Percentiles rank a stretch among this genome's conserved stretches.
These are phyloP conservation scores for Asterella californica DNA, from an alignment of 225 moss, liverwort and hornwort species.

Conservation along the genomic window DNA sequence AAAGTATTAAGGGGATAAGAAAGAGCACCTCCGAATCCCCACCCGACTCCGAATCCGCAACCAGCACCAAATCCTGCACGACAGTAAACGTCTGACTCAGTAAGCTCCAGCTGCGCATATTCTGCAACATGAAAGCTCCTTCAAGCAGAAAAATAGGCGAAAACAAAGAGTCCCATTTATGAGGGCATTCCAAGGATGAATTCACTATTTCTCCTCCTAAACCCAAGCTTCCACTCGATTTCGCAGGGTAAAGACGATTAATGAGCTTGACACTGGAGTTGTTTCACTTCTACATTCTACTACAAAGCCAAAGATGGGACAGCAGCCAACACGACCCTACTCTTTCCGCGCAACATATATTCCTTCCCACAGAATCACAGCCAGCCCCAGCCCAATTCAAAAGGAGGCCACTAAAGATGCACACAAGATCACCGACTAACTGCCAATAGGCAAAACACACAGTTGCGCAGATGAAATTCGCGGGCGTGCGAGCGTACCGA, in stretches of 20 bases:
- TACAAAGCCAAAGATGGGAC: neutral
- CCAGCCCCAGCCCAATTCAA: neutral
- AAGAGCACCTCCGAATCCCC: constrained; percentile 84
- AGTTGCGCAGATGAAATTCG: neutral
- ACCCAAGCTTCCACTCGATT: neutral
- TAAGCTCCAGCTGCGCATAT: no score
- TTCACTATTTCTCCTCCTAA: neutral
- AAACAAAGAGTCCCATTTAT: no score
- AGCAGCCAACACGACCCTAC: neutral
- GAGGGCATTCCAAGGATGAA: no score
- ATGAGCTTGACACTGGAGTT: neutral
- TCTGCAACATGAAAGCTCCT: no score
- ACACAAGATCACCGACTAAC: neutral
- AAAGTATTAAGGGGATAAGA: neutral
- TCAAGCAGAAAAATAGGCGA: no score
- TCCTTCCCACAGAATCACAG: neutral
- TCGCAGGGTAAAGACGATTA: neutral
- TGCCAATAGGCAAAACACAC: neutral
- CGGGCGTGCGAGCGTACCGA: constrained; percentile 35
- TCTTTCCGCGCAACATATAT: neutral
- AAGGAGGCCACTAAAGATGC: neutral
- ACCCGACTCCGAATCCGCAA: constrained; percentile 92
- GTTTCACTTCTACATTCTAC: neutral
- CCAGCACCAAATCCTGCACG: constrained; percentile 74
- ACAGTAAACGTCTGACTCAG: neutral